Conservation (phyloP, 2,329 filamentous ascomycete species). For the Colletotrichum agaves region DNA sequence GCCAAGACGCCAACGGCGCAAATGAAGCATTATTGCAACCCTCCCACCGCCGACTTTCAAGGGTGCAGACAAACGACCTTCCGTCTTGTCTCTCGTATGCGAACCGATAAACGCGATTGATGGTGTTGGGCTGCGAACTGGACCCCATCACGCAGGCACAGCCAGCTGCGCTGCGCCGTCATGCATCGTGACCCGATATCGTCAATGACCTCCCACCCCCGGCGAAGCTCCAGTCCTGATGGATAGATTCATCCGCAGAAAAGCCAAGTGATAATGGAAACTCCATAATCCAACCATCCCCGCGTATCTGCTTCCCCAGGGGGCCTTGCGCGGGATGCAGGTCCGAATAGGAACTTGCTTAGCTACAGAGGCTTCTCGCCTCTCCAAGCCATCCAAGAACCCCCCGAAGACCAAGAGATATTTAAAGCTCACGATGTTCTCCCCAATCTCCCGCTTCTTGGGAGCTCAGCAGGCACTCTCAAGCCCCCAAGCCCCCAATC, state of each 20-base stretch:
- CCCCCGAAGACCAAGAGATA: not conserved
- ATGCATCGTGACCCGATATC: slow-evolving; percentile 8
- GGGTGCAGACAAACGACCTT: slow-evolving; percentile 27
- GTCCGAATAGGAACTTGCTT: slow-evolving; percentile 30
- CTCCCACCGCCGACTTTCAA: not conserved
- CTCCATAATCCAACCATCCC: not conserved
- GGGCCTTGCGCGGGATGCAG: not conserved
- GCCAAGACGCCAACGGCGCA: slow-evolving; percentile 31
- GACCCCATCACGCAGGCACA: slow-evolving; percentile 20
- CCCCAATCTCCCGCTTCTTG: not conserved
- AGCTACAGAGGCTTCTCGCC: not conserved
- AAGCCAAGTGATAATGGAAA: not conserved
- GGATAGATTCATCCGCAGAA: not conserved
- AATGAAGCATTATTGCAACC: slow-evolving; percentile 24
- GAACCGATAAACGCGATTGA: slow-evolving; percentile 6
- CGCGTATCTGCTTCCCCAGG: not conserved
- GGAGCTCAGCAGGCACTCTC: slow-evolving; percentile 24
- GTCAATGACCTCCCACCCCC: slow-evolving; percentile 18
- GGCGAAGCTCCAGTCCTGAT: not conserved
- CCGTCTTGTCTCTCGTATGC: slow-evolving; percentile 20
- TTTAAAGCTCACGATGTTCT: slow-evolving; percentile 2
- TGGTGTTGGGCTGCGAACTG: not conserved
- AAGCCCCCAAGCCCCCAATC: slow-evolving; percentile 2
- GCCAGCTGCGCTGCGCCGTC: slow-evolving; percentile 1
- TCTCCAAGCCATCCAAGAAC: not conserved